Conservation (phyloP, 225 moss, liverwort and hornwort species). For the Antitrichia curtipendula region DNA sequence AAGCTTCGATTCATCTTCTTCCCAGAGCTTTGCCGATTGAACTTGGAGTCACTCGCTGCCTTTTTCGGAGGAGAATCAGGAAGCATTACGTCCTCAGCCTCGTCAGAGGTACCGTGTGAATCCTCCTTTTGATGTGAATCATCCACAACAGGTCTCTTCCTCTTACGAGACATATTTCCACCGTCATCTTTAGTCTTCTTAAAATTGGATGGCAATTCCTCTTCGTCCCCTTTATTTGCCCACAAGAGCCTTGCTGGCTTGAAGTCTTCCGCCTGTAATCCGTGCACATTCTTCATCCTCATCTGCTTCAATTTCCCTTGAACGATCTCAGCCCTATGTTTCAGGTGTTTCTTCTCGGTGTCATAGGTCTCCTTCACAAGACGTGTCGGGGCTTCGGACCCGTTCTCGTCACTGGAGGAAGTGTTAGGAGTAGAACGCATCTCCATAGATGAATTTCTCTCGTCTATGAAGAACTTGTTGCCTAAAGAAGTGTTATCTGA, state of each 20-base stretch:
- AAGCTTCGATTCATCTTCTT: slow-evolving; percentile 44
- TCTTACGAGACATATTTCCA: slow-evolving; percentile 22
- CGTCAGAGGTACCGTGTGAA: slow-evolving; percentile 3
- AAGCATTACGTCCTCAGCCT: slow-evolving; percentile 1
- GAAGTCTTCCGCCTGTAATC: slow-evolving; percentile 18
- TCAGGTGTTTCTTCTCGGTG: slow-evolving; percentile 28
- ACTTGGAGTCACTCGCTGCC: slow-evolving; percentile 28
- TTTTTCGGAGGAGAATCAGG: slow-evolving; percentile 25
- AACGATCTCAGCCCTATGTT: slow-evolving; percentile 45
- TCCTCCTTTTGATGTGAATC: slow-evolving; percentile 22
- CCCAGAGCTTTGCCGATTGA: slow-evolving; percentile 30
- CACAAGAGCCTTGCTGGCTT: not conserved
- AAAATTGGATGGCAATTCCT: not conserved
- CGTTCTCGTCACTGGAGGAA: slow-evolving; percentile 32
- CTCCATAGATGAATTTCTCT: slow-evolving; percentile 33
- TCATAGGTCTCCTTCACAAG: slow-evolving; percentile 16
- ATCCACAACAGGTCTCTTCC: slow-evolving; percentile 16
- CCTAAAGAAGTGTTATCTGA: slow-evolving; percentile 2
- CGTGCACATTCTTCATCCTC: slow-evolving; percentile 45
- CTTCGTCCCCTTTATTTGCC: slow-evolving; percentile 13
- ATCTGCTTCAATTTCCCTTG: slow-evolving; percentile 67
- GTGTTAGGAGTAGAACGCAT: slow-evolving; percentile 11
- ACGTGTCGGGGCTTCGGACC: not conserved
- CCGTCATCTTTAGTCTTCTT: slow-evolving; percentile 35
- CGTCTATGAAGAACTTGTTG: slow-evolving; percentile 15